phyloP scores from a whole-genome alignment of 768 basidiomycete species.

The Plicaturopsis crispa region DNA sequence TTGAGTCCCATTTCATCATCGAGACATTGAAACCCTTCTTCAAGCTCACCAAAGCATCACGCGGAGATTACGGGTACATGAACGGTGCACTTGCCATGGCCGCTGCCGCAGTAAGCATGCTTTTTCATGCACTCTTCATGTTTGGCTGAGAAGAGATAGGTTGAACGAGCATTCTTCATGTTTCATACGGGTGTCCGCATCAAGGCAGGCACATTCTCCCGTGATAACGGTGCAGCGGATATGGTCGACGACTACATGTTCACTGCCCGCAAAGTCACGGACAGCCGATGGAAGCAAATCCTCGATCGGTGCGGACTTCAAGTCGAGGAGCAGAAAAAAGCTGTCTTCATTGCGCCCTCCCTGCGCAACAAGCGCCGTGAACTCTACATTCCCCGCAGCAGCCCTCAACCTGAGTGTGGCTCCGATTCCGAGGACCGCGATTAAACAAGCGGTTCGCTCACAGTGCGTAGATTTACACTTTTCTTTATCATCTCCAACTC shows the following conservation, averaged over 20 bases:
- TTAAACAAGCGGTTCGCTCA: background rate
- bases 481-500: no score
- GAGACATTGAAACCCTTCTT: background rate
- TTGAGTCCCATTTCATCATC: background rate
- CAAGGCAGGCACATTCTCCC: background rate
- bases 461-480: background rate
- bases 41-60: background rate
- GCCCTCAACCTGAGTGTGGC: background rate
- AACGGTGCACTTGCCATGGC: background rate
- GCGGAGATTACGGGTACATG: background rate
- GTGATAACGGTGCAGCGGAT: background rate
- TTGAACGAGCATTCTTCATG: background rate
- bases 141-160: background rate
- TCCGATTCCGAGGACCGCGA: background rate
- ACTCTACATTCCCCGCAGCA: background rate
- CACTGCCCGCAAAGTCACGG: background rate
- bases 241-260: background rate
- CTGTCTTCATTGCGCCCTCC: background rate
- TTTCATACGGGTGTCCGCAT: background rate
- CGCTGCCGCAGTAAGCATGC: background rate
- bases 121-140: background rate
- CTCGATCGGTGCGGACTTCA: background rate
- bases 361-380: background rate
- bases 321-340: background rate
- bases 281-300: background rate